These are phyloP conservation scores for Fusarium humuli DNA, from an alignment of 2,329 filamentous ascomycete genomes.

Conservation along the genomic window DNA sequence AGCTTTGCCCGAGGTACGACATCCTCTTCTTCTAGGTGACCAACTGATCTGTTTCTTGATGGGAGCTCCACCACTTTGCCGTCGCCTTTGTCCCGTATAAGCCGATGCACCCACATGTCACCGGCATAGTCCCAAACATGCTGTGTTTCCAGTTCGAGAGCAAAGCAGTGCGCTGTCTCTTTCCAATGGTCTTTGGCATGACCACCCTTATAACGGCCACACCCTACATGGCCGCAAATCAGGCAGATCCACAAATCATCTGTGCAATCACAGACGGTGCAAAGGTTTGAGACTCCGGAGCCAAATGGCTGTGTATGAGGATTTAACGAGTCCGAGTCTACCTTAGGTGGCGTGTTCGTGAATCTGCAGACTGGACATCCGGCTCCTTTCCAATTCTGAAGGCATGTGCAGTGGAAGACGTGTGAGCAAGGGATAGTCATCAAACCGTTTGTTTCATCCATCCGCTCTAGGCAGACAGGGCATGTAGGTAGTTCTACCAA, in stretches of 20 bases:
- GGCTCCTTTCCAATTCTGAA: constrained; percentile 94
- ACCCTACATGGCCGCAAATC: constrained; percentile 92
- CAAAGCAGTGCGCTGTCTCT: constrained; percentile 87
- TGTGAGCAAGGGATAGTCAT: constrained; percentile 98
- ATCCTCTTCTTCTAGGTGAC: constrained; percentile 65
- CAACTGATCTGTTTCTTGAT: constrained; percentile 56
- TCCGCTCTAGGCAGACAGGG: constrained; percentile 94
- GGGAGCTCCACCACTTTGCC: constrained; percentile 94
- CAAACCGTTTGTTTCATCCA: constrained; percentile 96
- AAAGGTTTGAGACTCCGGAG: constrained; percentile 74
- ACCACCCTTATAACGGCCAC: constrained; percentile 91
- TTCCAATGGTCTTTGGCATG: constrained; percentile 96
- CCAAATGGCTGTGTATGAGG: constrained; percentile 68
- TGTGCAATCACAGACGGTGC: constrained; percentile 81
- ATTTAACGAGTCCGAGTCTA: constrained; percentile 60
- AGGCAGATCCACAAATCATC: constrained; percentile 95
- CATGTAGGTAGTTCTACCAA: constrained; percentile 94
- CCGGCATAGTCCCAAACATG: constrained; percentile 98
- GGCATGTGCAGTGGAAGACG: constrained; percentile 95
- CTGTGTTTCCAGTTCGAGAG: constrained; percentile 91
- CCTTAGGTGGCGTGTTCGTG: constrained; percentile 65
- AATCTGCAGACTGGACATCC: constrained; percentile 96
- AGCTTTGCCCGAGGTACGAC: constrained; percentile 77
- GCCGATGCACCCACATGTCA: constrained; percentile 93
- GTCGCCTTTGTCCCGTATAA: constrained; percentile 93